Evolutionary conservation across 2,329 filamentous ascomycete genomes (phyloP), one percentile per base, ranked within the genome.

Genomic region (Alternaria viburni): DNA sequence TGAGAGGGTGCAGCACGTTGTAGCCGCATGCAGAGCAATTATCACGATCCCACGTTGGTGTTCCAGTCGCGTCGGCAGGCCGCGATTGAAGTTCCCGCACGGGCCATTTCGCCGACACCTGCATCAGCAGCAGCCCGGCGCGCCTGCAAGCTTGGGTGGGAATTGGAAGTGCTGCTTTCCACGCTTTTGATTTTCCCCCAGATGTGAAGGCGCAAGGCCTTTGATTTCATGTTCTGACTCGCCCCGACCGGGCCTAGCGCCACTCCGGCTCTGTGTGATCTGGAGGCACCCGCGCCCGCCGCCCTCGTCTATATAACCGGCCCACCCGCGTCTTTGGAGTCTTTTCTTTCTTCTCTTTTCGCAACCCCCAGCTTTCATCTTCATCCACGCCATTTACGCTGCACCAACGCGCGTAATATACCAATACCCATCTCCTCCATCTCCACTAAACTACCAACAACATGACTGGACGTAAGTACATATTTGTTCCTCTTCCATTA

Each of bases 391-490:
- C 36, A 57, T 57, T 62, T 46, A 50, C 57, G 23, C 56, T 59
- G 59, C 49, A 17, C 49, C 57, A 54, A 54, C 19, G 60, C 63
- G 60, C 51, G 43, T 54, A 25, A 17, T 11, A 7, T 28, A 21
- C 36, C 57, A 36, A 59, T 23, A 46, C 63, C 49, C 70, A 75
- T 73, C 68, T 67, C 61, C 54, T 61, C 32, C 64, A 72, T 71
- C 69, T 50, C 58, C 59, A 72, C 68, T 68, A 70, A 75, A 61
- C 57, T 65, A 63, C 68, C 66, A 61, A 61, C 76, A 81, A 72
- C 65, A 82, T 82, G 80, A 80, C 80, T 80, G 80, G 80, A 78
- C 80, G 80, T 82, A 77, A 81, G 80, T 82, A 74, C 41, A 54
- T 26, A 15, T 64, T 56, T 62, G 17, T 58, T 44, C 67, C 21